Percentiles rank a stretch among this genome's conserved stretches.
phyloP scores from a whole-genome alignment of 345 rosid species.

The Eutrema heterophyllum region DNA sequence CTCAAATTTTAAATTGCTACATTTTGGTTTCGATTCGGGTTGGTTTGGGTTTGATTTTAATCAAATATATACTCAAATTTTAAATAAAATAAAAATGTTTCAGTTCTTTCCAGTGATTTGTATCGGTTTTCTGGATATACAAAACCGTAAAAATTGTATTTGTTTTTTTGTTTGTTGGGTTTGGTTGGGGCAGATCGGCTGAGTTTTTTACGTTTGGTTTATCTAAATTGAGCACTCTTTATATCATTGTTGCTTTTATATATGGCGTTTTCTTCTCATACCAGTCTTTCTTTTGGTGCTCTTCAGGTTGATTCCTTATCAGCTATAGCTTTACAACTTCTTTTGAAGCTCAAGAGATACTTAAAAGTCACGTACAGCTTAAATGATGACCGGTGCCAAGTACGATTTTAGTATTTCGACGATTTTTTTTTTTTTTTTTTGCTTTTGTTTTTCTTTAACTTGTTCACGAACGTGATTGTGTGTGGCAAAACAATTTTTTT shows the following conservation, averaged over 20 bases:
- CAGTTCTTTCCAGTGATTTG: neutral
- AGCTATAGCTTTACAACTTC: slow-evolving; percentile 83
- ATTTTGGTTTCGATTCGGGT: neutral
- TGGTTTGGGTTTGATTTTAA: neutral
- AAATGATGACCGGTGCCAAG: slow-evolving; percentile 96
- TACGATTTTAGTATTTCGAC: slow-evolving; percentile 20
- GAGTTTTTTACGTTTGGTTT: neutral
- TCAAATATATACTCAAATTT: neutral
- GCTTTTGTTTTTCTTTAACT: neutral
- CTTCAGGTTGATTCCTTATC: slow-evolving; percentile 67
- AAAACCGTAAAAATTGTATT: neutral
- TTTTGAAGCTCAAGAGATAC: slow-evolving; percentile 88
- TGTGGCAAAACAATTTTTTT: too few species aligned
- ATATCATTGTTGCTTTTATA: neutral
- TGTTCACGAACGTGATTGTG: neutral
- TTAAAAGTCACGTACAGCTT: slow-evolving; percentile 80
- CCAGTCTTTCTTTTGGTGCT: slow-evolving; percentile 5
- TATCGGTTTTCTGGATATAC: neutral
- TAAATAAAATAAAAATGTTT: too few species aligned
- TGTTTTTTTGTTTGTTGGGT: neutral
- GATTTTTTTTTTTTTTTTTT: neutral
- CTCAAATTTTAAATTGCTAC: too few species aligned
- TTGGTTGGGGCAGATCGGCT: neutral
- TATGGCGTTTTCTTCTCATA: slow-evolving; percentile 3
- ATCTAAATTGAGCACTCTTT: neutral